These are phyloP conservation scores for Candida jianshihensis DNA, from an alignment of 805 yeast species.

Conservation along the genomic window DNA sequence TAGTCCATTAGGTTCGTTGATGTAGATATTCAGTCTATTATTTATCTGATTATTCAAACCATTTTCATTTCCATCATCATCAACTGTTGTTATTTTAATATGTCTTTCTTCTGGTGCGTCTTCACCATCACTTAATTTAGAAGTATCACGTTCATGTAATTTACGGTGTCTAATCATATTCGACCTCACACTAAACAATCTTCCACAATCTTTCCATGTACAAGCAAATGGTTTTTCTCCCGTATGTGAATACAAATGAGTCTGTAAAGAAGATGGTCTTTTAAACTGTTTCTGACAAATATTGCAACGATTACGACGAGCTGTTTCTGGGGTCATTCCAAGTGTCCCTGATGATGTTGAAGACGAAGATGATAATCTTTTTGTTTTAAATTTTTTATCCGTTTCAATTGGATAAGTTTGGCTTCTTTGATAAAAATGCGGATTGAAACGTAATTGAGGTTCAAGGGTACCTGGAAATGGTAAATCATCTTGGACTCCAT, in stretches of 20 bases:
- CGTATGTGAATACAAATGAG: conserved; percentile 74
- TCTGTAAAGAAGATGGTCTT: conserved; percentile 74
- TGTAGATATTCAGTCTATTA: too few relatives aligned
- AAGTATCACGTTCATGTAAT: conserved; percentile 44
- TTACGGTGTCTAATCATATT: conserved; percentile 77
- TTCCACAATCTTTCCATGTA: conserved; percentile 57
- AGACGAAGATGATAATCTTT: conserved; percentile 6
- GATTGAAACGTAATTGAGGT: conserved; percentile 5
- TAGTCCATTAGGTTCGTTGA: too few relatives aligned
- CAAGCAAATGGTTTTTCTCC: conserved; percentile 74
- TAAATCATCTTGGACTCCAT: conserved; percentile 9
- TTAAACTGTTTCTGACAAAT: conserved; percentile 73
- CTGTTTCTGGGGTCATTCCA: conserved; percentile 39
- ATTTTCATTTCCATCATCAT: too few relatives aligned
- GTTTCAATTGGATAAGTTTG: conserved; percentile 13
- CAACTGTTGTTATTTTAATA: too few relatives aligned
- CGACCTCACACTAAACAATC: conserved; percentile 66
- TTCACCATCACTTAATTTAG: neutral
- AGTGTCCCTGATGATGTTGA: conserved; percentile 14
- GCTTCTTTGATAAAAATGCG: conserved; percentile 11
- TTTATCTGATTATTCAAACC: too few relatives aligned
- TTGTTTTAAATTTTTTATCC: neutral
- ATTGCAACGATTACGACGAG: conserved; percentile 37
- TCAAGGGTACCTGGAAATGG: conserved; percentile 21
- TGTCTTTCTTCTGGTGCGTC: too few relatives aligned